Evolutionary conservation across 345 rosid species (phyloP), one percentile per base, ranked within the genome.

Genomic region (Crucihimalaya himalaica): DNA sequence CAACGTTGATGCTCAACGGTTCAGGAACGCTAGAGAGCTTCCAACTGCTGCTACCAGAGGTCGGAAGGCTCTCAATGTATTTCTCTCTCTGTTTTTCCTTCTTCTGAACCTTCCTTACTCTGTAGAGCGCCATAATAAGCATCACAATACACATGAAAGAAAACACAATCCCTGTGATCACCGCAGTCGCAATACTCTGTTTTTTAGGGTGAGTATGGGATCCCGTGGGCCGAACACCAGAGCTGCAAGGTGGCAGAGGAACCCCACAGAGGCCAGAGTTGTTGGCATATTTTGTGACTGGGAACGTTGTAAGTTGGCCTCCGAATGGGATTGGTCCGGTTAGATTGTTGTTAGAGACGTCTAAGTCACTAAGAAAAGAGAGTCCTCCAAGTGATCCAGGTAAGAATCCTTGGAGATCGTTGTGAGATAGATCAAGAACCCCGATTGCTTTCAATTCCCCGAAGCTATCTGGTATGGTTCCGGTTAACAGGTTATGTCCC

Each of bases 181-280:
- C 84, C 73, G 86, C 86, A 39, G 86, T 78, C 0, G 80, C 85
- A 1, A 89, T 75, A 62, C 88, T 80, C 72, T 70, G 79, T 74
- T 79, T 66, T 27, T 77, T 86, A 63, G 90, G 86, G 74, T 85
- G 86, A 70, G 61, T 77, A 68, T 10, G 82, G 9, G 87, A 76
- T 58, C 63, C 63, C 1, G 82, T 55, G 1, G 81, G 1, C 4
- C 46, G 78, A 1, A 78, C 18, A 56, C 70, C 84, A 32, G 70
- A 25, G 16, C 73, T 81, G 74, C 98, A 94, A 0, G 76, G 31
- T 2, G 83, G 34, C 46, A 94, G 91, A 35, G 97, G 97, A 47
- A 83, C 82, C 53, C 98, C 98, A 4, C 98, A 94, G 7, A 94
- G 95, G 53, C 91, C 95, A 2, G 96, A 66, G 77, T 94, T 94